These are phyloP conservation scores for Neofusicoccum ribis DNA, from an alignment of 2,329 filamentous ascomycete species.

Conservation along the genomic window DNA sequence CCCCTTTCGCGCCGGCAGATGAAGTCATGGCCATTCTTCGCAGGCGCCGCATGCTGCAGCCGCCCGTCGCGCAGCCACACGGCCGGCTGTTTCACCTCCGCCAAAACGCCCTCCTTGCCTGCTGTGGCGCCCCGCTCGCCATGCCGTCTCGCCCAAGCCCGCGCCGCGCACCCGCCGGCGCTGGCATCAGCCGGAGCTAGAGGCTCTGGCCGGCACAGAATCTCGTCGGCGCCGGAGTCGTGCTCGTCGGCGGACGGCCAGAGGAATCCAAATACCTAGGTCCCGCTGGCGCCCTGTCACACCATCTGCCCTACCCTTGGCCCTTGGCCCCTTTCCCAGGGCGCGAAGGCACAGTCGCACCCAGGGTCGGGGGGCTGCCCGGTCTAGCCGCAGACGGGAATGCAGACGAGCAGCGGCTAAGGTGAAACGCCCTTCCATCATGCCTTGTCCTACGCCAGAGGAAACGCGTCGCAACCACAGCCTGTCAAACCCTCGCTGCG, in stretches of 20 bases:
- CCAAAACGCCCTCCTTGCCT: conserved; percentile 1
- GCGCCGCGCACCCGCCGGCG: no score
- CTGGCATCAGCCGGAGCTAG: no score
- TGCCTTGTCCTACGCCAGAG: neutral
- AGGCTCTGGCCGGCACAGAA: no score
- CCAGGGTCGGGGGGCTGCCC: neutral
- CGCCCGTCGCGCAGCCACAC: neutral
- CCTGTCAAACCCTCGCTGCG: neutral
- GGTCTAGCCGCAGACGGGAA: conserved; percentile 5
- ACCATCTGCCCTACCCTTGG: neutral
- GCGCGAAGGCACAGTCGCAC: no score
- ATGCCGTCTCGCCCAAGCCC: neutral
- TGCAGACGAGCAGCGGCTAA: conserved; percentile 12
- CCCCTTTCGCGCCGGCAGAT: neutral
- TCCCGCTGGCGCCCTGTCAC: neutral
- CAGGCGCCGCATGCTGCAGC: neutral
- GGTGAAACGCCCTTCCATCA: conserved; percentile 1
- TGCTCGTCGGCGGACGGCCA: no score
- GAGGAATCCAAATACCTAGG: no score
- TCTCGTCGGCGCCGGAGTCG: no score
- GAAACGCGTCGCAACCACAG: neutral
- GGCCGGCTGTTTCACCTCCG: neutral
- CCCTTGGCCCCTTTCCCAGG: neutral
- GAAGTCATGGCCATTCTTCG: neutral
- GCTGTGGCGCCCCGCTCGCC: neutral